phyloP scores from a whole-genome alignment of 2,329 filamentous ascomycete genomes.

The Cryphonectria nitschkei region DNA sequence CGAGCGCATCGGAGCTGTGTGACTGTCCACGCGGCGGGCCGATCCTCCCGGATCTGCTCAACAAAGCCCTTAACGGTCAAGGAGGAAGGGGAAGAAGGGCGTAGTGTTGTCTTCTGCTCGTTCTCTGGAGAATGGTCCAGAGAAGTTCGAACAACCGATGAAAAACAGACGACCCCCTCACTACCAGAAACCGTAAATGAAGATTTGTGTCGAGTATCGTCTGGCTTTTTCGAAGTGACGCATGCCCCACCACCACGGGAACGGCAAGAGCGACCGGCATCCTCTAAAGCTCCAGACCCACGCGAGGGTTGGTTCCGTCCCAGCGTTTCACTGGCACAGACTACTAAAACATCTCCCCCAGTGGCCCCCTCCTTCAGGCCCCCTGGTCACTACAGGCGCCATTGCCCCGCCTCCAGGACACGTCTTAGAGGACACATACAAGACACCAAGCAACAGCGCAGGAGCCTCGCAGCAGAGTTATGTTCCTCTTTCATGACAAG shows the following conservation, averaged over 20 bases:
- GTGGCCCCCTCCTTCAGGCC: too few species aligned
- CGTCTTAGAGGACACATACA: background rate
- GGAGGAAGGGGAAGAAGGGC: background rate
- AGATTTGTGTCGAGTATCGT: constrained; percentile 9
- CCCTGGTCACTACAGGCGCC: background rate
- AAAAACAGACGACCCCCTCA: background rate
- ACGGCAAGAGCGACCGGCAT: constrained; percentile 2
- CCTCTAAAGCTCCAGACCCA: background rate
- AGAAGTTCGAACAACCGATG: background rate
- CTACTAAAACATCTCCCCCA: background rate
- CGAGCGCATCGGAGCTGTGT: background rate
- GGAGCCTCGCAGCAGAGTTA: background rate
- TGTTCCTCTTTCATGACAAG: background rate
- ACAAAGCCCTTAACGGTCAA: background rate
- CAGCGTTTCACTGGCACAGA: constrained; percentile 12
- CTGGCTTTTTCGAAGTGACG: constrained; percentile 6
- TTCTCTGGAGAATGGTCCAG: background rate
- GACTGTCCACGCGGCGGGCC: background rate
- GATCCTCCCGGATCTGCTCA: background rate
- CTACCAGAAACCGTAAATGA: background rate
- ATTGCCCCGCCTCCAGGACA: constrained; percentile 1
- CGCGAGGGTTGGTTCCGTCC: background rate
- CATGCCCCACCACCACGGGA: constrained; percentile 12
- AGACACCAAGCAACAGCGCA: background rate
- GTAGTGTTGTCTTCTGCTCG: background rate